phyloP scores from a whole-genome alignment of 371 early-diverging fungal genomes.

The Mucor irregularis region DNA sequence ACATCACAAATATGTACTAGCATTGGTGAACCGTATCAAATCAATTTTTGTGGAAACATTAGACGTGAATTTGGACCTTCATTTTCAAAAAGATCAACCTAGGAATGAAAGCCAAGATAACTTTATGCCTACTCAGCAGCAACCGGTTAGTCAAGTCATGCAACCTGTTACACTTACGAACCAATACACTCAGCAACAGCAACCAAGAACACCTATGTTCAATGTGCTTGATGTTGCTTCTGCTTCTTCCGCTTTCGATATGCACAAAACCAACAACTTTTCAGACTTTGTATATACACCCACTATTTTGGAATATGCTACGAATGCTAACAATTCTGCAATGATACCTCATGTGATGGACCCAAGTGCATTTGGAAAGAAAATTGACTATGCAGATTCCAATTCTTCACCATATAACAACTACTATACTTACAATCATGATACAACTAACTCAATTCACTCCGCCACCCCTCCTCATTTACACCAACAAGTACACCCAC shows the following conservation, averaged over 20 bases:
- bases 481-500: too few species aligned
- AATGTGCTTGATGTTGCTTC: slow-evolving; percentile 4
- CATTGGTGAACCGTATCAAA: slow-evolving; percentile 29
- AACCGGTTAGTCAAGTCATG: not conserved
- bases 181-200: not conserved
- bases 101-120: not conserved
- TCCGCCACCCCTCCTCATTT: not conserved
- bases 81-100: too few species aligned
- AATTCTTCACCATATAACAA: not conserved
- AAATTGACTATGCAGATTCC: not conserved
- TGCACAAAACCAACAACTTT: slow-evolving; percentile 13
- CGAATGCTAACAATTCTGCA: not conserved
- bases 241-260: slow-evolving; percentile 9
- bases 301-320: slow-evolving; percentile 13
- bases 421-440: not conserved
- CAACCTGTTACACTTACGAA: not conserved
- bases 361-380: not conserved
- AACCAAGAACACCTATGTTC: not conserved
- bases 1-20: slow-evolving; percentile 39
- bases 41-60: slow-evolving; percentile 10
- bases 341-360: not conserved
- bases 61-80: not conserved
- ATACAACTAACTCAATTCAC: not conserved
- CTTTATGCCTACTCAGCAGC: not conserved
- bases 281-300: slow-evolving; percentile 23